These are phyloP conservation scores for Tuber melanosporum DNA, from an alignment of 495 filamentous ascomycete genomes.

Conservation along the genomic window DNA sequence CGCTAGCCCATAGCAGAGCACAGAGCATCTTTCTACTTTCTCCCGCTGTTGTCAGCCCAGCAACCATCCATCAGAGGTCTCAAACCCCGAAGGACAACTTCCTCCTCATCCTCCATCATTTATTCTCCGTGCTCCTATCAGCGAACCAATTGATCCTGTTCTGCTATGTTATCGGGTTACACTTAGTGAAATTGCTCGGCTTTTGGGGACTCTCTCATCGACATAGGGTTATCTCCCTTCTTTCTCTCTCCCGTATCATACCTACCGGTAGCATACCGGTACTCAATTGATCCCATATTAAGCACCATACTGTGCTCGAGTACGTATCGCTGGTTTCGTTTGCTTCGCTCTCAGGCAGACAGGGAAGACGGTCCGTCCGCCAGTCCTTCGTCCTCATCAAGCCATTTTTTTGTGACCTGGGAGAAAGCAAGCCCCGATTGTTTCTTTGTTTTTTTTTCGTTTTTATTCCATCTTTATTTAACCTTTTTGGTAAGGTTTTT, in stretches of 20 bases:
- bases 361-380: neutral
- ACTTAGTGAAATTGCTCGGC: neutral
- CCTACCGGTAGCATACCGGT: neutral
- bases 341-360: neutral
- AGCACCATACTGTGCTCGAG: neutral
- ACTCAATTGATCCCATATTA: neutral
- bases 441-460: neutral
- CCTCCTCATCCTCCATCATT: neutral
- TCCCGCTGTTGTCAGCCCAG: neutral
- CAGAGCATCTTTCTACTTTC: neutral
- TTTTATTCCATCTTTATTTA: neutral
- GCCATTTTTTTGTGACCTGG: neutral
- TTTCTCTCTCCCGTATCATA: neutral
- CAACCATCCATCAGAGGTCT: neutral
- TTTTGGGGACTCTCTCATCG: neutral
- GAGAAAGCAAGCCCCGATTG: neutral
- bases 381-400: neutral
- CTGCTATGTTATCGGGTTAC: neutral
- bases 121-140: neutral
- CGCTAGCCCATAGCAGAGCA: conserved; percentile 2
- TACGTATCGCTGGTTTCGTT: neutral
- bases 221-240: neutral
- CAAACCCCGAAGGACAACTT: neutral
- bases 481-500: neutral
- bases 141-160: neutral